Conservation (phyloP, 768 basidiomycete genomes). For the Kwoniella newhampshirensis region DNA sequence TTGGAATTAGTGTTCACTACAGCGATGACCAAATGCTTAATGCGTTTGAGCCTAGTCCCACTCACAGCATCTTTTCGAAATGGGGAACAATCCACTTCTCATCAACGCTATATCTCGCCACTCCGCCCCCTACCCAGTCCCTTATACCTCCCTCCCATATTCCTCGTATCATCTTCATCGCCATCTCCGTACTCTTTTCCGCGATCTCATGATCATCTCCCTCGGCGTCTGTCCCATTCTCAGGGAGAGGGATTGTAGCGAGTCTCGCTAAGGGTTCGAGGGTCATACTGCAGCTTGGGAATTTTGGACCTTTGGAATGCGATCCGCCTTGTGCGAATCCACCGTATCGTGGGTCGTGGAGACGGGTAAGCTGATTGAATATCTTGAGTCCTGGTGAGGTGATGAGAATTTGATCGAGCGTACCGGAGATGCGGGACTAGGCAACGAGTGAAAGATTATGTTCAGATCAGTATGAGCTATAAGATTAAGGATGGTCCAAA, state of each 20-base stretch:
- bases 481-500: no score
- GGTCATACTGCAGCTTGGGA: slow-evolving; percentile 50
- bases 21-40: not conserved
- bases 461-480: no score
- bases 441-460: not conserved
- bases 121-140: slow-evolving; percentile 56
- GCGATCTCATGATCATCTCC: slow-evolving; percentile 13
- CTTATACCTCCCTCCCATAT: slow-evolving; percentile 55
- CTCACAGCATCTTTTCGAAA: slow-evolving; percentile 55
- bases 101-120: slow-evolving; percentile 56
- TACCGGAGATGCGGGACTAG: slow-evolving; percentile 16
- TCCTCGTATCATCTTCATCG: slow-evolving; percentile 37
- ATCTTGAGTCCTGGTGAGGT: slow-evolving; percentile 23
- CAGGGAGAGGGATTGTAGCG: slow-evolving; percentile 11
- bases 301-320: slow-evolving; percentile 51
- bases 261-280: slow-evolving; percentile 40
- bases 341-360: slow-evolving; percentile 52
- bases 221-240: not conserved
- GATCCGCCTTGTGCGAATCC: slow-evolving; percentile 53
- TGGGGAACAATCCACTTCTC: slow-evolving; percentile 57
- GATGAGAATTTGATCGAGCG: slow-evolving; percentile 26
- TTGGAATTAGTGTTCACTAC: slow-evolving; percentile 31
- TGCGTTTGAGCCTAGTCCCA: no score
- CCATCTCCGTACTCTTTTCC: slow-evolving; percentile 32
- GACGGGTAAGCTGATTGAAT: slow-evolving; percentile 32